Base-by-base conservation (phyloP, 2,329 filamentous ascomycete genomes). In the Talaromyces sp. region DNA sequence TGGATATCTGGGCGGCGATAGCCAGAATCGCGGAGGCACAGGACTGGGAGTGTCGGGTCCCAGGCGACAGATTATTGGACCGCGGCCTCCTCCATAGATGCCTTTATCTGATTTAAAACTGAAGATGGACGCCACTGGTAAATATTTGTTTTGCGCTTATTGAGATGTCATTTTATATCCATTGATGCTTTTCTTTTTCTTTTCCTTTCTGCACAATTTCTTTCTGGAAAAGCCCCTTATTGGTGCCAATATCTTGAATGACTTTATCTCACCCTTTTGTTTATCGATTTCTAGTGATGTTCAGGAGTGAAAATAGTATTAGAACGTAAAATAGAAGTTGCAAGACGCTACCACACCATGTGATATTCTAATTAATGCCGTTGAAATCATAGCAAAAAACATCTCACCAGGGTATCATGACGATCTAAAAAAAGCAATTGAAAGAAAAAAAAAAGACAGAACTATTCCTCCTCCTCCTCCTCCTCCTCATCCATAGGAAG, bases 31-130 rank as follows among this genome's bases (percentile, higher is more conserved):
- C 61, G 77, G 77, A 24, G 82, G 81, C 4, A 70, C 73, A 43
- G 77, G 80, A 3, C 73, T 84, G 4, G 80, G 77, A 52, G 78
- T 85, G 70, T 83, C 84, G 17, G 84, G 83, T 35, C 76, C 76
- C 1, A 78, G 83, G 67, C 79, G 85, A 66, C 85, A 86, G 73
- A 87, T 88, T 66, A 81, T 87, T 64, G 85, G 85, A 14, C 85
- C 85, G 11, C 76, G 85, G 60, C 82, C 84, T 46, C 80, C 74
- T 10, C 76, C 65, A 56, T 78, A 66, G 67, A 59, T 31, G 17
- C 21, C 4, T 8, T n/a, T 38, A 38, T 38, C 14, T 46, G 43
- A 46, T 24, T 24, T 9, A 46, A 46, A 46, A n/a, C n/a, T n/a
- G n/a, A n/a, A n/a, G n/a, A n/a, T n/a, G n/a, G n/a, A n/a, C n/a